Base-by-base conservation (phyloP, 371 early-diverging fungal genomes). In the Pancytospora philotis region DNA sequence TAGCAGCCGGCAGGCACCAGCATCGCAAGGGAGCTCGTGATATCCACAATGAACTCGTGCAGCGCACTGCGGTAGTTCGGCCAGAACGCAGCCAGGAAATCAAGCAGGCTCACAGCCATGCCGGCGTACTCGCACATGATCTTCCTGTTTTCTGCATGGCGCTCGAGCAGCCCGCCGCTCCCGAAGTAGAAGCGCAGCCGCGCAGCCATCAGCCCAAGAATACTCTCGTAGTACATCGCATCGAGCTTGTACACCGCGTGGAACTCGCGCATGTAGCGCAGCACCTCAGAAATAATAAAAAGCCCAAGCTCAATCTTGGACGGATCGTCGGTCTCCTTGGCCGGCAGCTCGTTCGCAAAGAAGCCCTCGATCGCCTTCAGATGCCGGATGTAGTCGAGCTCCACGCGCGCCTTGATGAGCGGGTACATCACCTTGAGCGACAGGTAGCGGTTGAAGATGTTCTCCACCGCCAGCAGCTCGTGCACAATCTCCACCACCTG, bases 381-480 rank as follows among this genome's bases (percentile, higher is more conserved):
- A 50, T 62, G 62, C 4, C 6, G 10, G 6, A 10, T 6, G 30
- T n/a, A 52, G 25, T 62, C 52, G 3, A 45, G 25, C 6, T 6
- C 13, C 10, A 50, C 34, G 6, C 8, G 8, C 6, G 8, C 3
- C 4, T 56, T 8, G 13, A 62, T 13, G 8, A 62, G 62, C 8
- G 57, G 57, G 25, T 6, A 62, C 3, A 50, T 13, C 3, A 50
- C 25, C 30, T 28, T 45, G 4, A 62, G 52, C 13, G 62, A 8
- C 6, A 62, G 51, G 13, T 56, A 56, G 19, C 52, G 22, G 25
- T 62, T 62, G 34, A 62, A 62, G 35, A 62, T 62, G 52, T 62
- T 62, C 8, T 62, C 62, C 22, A 4, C 10, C 8, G 8, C 8
- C 6, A 56, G 10, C 16, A 62, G 35, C n/a, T 62, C 62, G 34